Base-by-base conservation (phyloP, 257 asterid species). In the Gentiana dahurica region DNA sequence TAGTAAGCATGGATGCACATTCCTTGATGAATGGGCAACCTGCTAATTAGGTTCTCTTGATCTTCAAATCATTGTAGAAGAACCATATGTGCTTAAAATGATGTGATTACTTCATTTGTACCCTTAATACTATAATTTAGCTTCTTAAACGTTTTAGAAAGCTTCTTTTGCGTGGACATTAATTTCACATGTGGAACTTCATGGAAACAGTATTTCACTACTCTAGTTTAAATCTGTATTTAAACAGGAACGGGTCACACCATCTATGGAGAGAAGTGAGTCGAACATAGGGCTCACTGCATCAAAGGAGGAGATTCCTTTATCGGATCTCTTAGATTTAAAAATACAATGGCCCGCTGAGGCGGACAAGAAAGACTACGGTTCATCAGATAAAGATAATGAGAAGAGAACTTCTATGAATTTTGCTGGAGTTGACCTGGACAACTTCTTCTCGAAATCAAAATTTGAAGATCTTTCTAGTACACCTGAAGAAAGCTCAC, bases 231-330 rank as follows among this genome's bases (percentile, higher is more conserved):
- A 59, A 43, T n/a, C 61, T 65, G 60, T 68, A 62, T 66, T 55
- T 63, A 59, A 74, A 74, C 90, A 86, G 97, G 97, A 89, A 81
- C 68, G 70, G 68, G 86, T 89, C 61, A 76, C 69, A 70, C 75
- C 67, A 44, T 47, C 54, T 11, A 59, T 57, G 32, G 73, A 66
- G 64, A 73, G 70, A 69, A 67, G 46, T 63, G 82, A 67, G 65
- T 77, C 64, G 48, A 68, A 70, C 58, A 69, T 77, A 67, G 82
- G 79, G 56, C 83, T 68, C 54, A 68, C 76, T 69, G 67, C 72
- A 49, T 67, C 81, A 49, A 73, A 67, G 60, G 70, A 60, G 38
- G 76, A 65, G 59, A 66, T 73, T 58, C 71, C 71, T 13, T 64
- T 90, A 76, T 81, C 94, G 53, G 91, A 71, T 57, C 68, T 81